Evolutionary conservation across 768 basidiomycete species (phyloP).

Genomic region (Hydnum rufescens): DNA sequence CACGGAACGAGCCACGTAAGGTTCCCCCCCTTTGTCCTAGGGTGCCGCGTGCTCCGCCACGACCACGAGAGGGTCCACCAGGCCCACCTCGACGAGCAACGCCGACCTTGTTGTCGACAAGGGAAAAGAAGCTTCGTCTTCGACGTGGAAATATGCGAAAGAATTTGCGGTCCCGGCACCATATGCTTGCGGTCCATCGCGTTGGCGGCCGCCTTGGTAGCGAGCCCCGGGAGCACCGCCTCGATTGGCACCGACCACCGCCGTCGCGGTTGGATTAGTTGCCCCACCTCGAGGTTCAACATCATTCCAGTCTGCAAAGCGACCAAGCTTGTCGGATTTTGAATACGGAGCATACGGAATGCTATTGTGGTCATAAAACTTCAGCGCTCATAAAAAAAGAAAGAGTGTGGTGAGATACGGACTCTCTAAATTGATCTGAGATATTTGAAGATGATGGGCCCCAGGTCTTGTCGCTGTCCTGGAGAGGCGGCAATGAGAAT

Average conservation of each 20-base stretch:
- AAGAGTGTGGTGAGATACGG: too few species aligned
- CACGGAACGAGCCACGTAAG: slow-evolving; percentile 25
- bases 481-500: slow-evolving; percentile 70
- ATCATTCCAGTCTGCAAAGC: slow-evolving; percentile 96
- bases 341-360: slow-evolving; percentile 98
- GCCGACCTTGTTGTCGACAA: slow-evolving; percentile 76
- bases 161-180: slow-evolving; percentile 80
- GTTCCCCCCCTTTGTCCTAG: slow-evolving; percentile 17
- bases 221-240: slow-evolving; percentile 11
- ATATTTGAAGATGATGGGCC: slow-evolving; percentile 67
- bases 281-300: not conserved
- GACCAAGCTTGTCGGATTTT: slow-evolving; percentile 94
- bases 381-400: not conserved
- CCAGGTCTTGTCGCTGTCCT: slow-evolving; percentile 92
- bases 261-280: slow-evolving; percentile 16
- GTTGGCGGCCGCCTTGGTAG: slow-evolving; percentile 12
- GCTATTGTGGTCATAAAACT: slow-evolving; percentile 12
- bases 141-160: slow-evolving; percentile 93
- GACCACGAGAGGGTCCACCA: slow-evolving; percentile 27
- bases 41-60: slow-evolving; percentile 26
- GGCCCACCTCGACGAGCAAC: slow-evolving; percentile 49
- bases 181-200: slow-evolving; percentile 68
- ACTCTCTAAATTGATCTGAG: slow-evolving; percentile 83
- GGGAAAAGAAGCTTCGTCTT: slow-evolving; percentile 89
- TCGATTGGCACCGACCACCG: slow-evolving; percentile 24